Base-by-base conservation (phyloP, 2,329 filamentous ascomycete species). In the Fusarium subglutinans region DNA sequence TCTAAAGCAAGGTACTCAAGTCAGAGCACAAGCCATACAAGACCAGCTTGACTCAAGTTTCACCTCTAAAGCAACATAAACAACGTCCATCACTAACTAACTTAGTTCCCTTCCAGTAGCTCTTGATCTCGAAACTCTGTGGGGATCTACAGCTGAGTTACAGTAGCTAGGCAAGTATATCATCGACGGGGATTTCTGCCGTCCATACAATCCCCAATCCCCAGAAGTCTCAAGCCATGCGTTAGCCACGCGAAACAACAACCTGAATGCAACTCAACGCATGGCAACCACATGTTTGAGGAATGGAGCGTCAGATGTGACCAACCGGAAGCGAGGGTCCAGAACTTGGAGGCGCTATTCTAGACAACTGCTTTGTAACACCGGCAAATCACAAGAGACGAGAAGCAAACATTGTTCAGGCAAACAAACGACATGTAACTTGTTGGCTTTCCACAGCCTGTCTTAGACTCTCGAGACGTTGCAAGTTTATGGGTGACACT, bases 281-380 rank as follows among this genome's bases (percentile, higher is more conserved):
- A 64, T 71, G 74, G 68, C 55, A 74, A 63, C 53, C 55, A 61
- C 66, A 66, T 73, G 57, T 61, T 44, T 63, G 26, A 58, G 64
- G 63, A 50, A 70, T 66, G 48, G 30, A 64, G 47, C 33, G 22
- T 66, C 47, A 77, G 50, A 69, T 76, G 62, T 72, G 76, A 72
- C 64, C 60, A 70, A 55, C 66, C 62, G 18, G 28, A 70, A 57
- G 53, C 53, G 47, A 66, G 60, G 50, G 60, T 17, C 53, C 66
- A 70, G 67, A 70, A 58, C 60, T 44, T 33, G 37, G 38, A 44
- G 66, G 50, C 41, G 67, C 66, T 24, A 59, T 50, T 69, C 45
- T 58, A 51, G 66, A 59, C 58, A 64, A 28, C 24, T 61, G 44
- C 43, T 33, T 38, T 60, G 40, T 28, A 45, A 12, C 17, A n/a